These are phyloP conservation scores for Pulveroboletus sp. DNA, from an alignment of 768 basidiomycete species.

Conservation along the genomic window DNA sequence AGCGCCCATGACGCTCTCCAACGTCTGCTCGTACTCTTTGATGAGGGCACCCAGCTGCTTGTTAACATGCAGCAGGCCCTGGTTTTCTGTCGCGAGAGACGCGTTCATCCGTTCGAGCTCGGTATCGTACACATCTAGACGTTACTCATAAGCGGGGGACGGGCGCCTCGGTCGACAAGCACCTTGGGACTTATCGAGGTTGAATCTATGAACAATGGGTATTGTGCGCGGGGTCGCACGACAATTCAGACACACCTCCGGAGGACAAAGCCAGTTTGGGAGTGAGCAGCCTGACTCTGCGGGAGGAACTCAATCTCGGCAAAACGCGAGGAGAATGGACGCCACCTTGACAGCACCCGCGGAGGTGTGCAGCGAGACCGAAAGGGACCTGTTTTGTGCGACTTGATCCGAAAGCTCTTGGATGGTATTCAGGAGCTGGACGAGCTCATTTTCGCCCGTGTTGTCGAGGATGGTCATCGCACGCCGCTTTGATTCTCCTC, in stretches of 20 bases:
- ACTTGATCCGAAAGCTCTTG: constrained; percentile 82
- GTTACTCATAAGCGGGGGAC: background rate
- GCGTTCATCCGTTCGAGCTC: constrained; percentile 89
- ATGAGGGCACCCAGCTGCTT: constrained; percentile 88
- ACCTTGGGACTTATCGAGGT: constrained; percentile 87
- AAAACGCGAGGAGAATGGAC: background rate
- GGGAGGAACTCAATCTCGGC: background rate
- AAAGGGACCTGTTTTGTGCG: constrained; percentile 68
- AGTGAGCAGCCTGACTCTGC: constrained; percentile 86
- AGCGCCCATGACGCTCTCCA: constrained; percentile 89
- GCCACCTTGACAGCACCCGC: constrained; percentile 78
- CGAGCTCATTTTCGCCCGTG: constrained; percentile 52
- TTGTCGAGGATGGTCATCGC: constrained; percentile 55
- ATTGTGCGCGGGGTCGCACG: background rate
- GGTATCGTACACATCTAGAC: constrained; percentile 79
- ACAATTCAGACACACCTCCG: constrained; percentile 51
- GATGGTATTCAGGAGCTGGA: constrained; percentile 62
- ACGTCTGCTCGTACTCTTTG: constrained; percentile 94
- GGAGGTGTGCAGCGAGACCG: constrained; percentile 67
- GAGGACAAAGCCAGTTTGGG: constrained; percentile 88
- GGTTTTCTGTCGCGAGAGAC: constrained; percentile 78
- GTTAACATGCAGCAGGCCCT: constrained; percentile 85
- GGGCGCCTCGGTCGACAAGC: background rate
- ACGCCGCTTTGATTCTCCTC: background rate
- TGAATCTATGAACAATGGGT: constrained; percentile 50